Evolutionary conservation across 306 rosid species (phyloP).

Genomic region (Corylus avellana): DNA sequence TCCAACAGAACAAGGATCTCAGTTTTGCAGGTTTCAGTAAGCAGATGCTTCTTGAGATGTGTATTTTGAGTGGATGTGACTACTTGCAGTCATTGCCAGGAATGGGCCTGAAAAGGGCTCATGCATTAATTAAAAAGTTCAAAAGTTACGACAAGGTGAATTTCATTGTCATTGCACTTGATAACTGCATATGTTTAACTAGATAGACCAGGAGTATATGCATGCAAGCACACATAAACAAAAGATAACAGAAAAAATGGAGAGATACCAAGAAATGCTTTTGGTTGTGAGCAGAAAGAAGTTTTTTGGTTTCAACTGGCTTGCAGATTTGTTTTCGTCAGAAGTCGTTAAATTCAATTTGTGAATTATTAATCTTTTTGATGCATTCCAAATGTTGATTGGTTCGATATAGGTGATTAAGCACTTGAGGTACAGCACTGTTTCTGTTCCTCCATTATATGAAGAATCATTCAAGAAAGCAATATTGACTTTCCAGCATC

Average conservation of each 20-base stretch:
- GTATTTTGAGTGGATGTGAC: conserved; percentile 96
- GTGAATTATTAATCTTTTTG: conserved; percentile 16
- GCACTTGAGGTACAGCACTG: conserved; percentile 74
- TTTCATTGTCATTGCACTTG: conserved; percentile 3
- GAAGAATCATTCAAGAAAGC: conserved; percentile 94
- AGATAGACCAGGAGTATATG: background rate
- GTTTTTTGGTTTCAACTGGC: background rate
- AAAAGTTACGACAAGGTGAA: conserved; percentile 80
- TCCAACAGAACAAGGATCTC: conserved; percentile 77
- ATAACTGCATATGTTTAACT: background rate
- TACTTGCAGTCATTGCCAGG: conserved; percentile 92
- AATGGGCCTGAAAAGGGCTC: conserved; percentile 97
- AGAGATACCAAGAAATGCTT: background rate
- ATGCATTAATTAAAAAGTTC: conserved; percentile 69
- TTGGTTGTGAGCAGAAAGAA: background rate
- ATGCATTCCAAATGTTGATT: conserved; percentile 29
- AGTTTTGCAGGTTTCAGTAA: conserved; percentile 75
- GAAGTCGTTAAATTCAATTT: background rate
- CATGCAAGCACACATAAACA: background rate
- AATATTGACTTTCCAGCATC: conserved; percentile 74
- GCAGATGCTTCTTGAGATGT: conserved; percentile 96
- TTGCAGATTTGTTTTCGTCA: background rate
- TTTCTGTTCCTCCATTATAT: conserved; percentile 73
- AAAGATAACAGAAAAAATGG: background rate
- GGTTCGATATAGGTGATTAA: conserved; percentile 68